Base-by-base conservation (phyloP, 176 grass and related monocot genomes). In the Carex littledalei region DNA sequence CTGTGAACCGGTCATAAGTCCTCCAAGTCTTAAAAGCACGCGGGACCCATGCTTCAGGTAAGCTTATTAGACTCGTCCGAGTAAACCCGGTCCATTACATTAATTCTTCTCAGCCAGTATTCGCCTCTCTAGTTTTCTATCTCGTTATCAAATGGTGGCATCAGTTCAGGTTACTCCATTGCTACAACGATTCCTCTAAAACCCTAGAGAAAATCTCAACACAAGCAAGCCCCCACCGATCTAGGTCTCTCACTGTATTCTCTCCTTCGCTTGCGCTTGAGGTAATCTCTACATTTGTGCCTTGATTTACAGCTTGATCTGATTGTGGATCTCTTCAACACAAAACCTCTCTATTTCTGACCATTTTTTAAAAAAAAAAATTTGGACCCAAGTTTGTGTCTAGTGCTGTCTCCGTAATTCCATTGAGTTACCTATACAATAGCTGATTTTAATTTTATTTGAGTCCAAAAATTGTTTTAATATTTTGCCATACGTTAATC, bases 91-190 rank as follows among this genome's bases (percentile, higher is more conserved):
- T 81, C 79, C 52, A 81, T 12, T 55, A 26, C 2, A 45, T 17
- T 8, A 12, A 21, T 22, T 34, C 16, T 32, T 43, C 31, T 2
- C 37, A 60, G 14, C 79, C 20, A 13, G 13, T 45, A 41, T 58
- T 31, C 62, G 9, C 8, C 79, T 63, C 58, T 43, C 34, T 12
- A 21, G 57, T 43, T 81, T 61, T 81, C 79, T 45, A 59, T 81
- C 79, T 18, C 15, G 57, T 81, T 63, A 43, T 81, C 58, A 81
- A 81, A 63, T 81, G 79, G 79, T 81, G 79, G 79, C 79, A 81
- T 81, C 78, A 77, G 73, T 77, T 77, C 56, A 8, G 62, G 56
- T 6, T 29, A 61, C 55, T 81, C 37, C 79, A 63, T 81, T 64
- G 32, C 32, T 20, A 60, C 17, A 81, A 29, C 78, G 55, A 56